A percentile compares a stretch with the other conserved stretches of the same genome.
phyloP scores from a whole-genome alignment of 2,329 filamentous ascomycete species.

The Monosporascus sp. region DNA sequence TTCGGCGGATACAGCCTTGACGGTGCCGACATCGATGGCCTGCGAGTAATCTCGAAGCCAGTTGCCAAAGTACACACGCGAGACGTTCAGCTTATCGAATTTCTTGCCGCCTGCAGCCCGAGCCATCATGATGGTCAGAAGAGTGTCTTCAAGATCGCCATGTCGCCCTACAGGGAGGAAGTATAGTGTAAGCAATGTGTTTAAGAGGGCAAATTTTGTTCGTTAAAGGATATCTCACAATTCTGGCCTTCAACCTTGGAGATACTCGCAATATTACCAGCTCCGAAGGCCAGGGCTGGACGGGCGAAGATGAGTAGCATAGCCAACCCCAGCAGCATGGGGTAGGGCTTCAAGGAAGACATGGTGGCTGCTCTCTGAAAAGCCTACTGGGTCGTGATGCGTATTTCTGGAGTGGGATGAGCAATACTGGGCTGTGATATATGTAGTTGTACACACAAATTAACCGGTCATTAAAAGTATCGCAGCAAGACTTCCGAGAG shows the following conservation, averaged over 20 bases:
- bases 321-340: conserved; percentile 49
- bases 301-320: conserved; percentile 62
- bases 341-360: conserved; percentile 43
- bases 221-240: conserved; percentile 42
- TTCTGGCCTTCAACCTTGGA: conserved; percentile 80
- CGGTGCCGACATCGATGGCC: conserved; percentile 85
- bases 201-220: background rate
- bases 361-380: conserved; percentile 29
- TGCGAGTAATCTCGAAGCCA: conserved; percentile 93
- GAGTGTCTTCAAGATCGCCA: conserved; percentile 88
- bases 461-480: too few species aligned
- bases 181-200: conserved; percentile 9
- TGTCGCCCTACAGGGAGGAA: conserved; percentile 56
- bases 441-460: too few species aligned
- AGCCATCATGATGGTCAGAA: conserved; percentile 64
- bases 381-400: too few species aligned
- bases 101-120: conserved; percentile 60
- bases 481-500: too few species aligned
- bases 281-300: conserved; percentile 73
- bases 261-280: conserved; percentile 79
- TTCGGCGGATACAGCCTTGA: conserved; percentile 86
- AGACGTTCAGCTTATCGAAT: conserved; percentile 82
- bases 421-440: too few species aligned
- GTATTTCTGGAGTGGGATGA: too few species aligned
- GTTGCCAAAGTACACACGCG: conserved; percentile 92